Percentiles rank a stretch among this genome's conserved stretches.
These are phyloP conservation scores for Alternaria gaisen DNA, from an alignment of 2,329 filamentous ascomycete species.

Conservation along the genomic window DNA sequence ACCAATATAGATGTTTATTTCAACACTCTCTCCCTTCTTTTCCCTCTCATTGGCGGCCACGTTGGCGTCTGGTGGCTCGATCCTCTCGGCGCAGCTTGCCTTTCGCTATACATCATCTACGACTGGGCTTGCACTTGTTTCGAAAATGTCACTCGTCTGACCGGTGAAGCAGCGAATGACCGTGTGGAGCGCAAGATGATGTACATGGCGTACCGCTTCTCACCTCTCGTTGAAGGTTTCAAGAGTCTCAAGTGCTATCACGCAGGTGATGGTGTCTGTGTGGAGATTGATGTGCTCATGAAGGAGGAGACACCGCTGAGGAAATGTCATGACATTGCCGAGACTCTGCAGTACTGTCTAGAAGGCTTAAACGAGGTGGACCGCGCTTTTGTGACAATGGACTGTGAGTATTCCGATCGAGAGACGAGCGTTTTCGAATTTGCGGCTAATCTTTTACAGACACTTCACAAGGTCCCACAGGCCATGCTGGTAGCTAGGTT, in stretches of 20 bases:
- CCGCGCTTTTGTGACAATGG: constrained; percentile 61
- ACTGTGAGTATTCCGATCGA: constrained; percentile 51
- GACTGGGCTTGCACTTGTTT: constrained; percentile 72
- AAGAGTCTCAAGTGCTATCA: constrained; percentile 68
- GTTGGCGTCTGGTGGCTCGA: constrained; percentile 73
- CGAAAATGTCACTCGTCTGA: constrained; percentile 66
- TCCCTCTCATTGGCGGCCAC: constrained; percentile 68
- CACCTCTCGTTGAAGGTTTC: constrained; percentile 62
- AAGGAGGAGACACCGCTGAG: constrained; percentile 62
- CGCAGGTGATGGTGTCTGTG: constrained; percentile 69
- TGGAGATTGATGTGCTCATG: constrained; percentile 68
- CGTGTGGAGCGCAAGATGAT: constrained; percentile 65
- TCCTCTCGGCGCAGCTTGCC: constrained; percentile 66
- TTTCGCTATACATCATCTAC: constrained; percentile 73
- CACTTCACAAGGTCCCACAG: constrained; percentile 37
- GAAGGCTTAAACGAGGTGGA: constrained; percentile 65
- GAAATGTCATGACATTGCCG: constrained; percentile 66
- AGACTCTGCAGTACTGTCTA: constrained; percentile 70
- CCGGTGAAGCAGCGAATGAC: constrained; percentile 65
- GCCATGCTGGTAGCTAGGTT: constrained; percentile 22
- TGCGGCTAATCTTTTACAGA: constrained; percentile 25
- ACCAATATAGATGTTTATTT: constrained; percentile 67
- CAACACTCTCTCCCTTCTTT: constrained; percentile 69
- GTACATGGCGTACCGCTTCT: constrained; percentile 67
- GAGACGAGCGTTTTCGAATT: neutral